These are phyloP conservation scores for Tetrahymena malaccensis DNA, from an alignment of 73 alveolate genomes.

Conservation along the genomic window DNA sequence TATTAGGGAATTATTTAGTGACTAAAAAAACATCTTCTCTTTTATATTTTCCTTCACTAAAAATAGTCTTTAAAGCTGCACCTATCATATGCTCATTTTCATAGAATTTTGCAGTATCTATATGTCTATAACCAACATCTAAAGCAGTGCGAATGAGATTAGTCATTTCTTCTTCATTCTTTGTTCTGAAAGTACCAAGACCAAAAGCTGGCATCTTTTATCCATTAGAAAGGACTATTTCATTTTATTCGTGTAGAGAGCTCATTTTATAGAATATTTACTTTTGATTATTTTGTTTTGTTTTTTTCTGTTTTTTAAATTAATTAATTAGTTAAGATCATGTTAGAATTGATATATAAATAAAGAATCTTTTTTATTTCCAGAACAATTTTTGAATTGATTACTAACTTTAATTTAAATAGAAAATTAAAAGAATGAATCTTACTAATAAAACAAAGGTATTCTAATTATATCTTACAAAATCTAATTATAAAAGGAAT, in stretches of 20 bases:
- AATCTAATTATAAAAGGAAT: no score
- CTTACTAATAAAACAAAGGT: neutral
- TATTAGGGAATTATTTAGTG: constrained; percentile 37
- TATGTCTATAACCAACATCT: neutral
- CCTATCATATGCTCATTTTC: constrained; percentile 72
- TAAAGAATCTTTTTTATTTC: neutral
- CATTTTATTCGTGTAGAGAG: neutral
- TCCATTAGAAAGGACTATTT: neutral
- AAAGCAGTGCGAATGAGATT: neutral
- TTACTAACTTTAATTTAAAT: neutral
- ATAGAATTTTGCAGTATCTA: constrained; percentile 69
- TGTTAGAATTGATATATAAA: neutral
- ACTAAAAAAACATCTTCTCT: constrained; percentile 74
- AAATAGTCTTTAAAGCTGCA: constrained; percentile 54
- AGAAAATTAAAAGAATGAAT: neutral
- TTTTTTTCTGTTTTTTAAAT: no score
- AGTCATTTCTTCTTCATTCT: neutral
- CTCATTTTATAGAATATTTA: neutral
- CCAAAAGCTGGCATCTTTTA: neutral
- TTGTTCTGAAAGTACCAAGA: neutral
- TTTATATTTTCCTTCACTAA: constrained; percentile 52
- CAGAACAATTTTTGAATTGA: neutral
- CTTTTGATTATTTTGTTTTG: no score
- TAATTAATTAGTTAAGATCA: neutral
- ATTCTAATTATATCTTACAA: neutral